phyloP scores from a whole-genome alignment of 306 rosid genomes.

The Vigna unguiculata region DNA sequence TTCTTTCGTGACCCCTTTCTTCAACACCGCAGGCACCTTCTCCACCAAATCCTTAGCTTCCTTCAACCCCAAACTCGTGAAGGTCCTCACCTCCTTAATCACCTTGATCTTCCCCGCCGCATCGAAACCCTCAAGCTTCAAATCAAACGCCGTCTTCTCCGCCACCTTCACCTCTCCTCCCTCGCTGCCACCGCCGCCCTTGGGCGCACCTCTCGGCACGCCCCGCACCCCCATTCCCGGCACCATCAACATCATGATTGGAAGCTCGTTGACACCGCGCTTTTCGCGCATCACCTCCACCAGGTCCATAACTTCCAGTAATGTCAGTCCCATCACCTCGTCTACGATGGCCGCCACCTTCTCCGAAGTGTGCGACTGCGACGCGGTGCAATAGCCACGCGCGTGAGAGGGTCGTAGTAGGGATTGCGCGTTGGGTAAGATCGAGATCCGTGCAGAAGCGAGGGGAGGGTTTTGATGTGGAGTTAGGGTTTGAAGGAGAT shows the following conservation, averaged over 20 bases:
- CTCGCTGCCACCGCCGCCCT: slow-evolving; percentile 28
- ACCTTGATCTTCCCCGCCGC: slow-evolving; percentile 84
- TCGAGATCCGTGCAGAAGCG: slow-evolving; percentile 22
- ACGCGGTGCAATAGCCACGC: slow-evolving; percentile 48
- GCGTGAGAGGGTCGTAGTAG: not conserved
- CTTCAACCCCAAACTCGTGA: slow-evolving; percentile 93
- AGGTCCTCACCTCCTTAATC: slow-evolving; percentile 89
- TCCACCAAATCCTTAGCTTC: slow-evolving; percentile 98
- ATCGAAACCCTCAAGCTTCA: slow-evolving; percentile 88
- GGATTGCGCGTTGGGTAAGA: not conserved
- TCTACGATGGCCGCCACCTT: slow-evolving; percentile 63
- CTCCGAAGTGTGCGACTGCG: slow-evolving; percentile 53
- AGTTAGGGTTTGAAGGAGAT: slow-evolving; percentile 48
- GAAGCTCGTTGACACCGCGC: slow-evolving; percentile 77
- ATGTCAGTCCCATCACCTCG: slow-evolving; percentile 73
- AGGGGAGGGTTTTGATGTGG: slow-evolving; percentile 50
- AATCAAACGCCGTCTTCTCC: slow-evolving; percentile 88
- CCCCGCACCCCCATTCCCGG: slow-evolving; percentile 82
- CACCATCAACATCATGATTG: slow-evolving; percentile 79
- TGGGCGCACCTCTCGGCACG: slow-evolving; percentile 53
- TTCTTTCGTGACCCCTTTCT: slow-evolving; percentile 90
- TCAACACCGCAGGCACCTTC: slow-evolving; percentile 84
- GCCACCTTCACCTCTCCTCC: slow-evolving; percentile 59
- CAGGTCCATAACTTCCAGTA: slow-evolving; percentile 75
- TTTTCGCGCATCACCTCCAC: slow-evolving; percentile 80